Evolutionary conservation across 2,329 filamentous ascomycete genomes (phyloP), one percentile per base, ranked within the genome.

Genomic region (Corynespora cassiicola): DNA sequence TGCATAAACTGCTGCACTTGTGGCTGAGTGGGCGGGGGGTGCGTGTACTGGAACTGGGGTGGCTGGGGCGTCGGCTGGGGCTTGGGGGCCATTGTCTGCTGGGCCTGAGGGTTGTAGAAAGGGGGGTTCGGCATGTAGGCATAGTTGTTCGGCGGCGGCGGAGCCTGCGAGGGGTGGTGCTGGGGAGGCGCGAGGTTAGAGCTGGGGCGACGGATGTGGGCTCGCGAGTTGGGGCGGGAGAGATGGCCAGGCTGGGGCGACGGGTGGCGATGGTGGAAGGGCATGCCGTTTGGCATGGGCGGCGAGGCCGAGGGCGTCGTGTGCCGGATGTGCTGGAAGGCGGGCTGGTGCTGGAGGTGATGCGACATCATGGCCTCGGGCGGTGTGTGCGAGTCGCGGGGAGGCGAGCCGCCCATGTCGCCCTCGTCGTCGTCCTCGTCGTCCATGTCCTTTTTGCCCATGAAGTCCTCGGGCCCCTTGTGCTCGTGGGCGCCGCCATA

Each of bases 401-500:
- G 86, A 30, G 87, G 87, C 6, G 87, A 88, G 42, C 79, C 85
- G 19, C 87, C 85, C 42, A 46, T 35, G 11, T 64, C 63, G 18
- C 50, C 58, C 23, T 90, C 86, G 16, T 88, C 88, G 11, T 95
- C 90, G 32, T 96, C 91, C 35, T 94, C 89, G 52, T 87, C 87
- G 47, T 87, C 86, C 40, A 75, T 75, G 43, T 80, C 81, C 42
- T 77, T 77, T 69, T 86, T 86, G 51, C 90, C 90, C 62, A 86
- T 88, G 71, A 96, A 99, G 70, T 99, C 94, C 37, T 81, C 80
- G 1, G 94, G 94, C 2, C 92, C 92, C 73, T 97, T 99, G 73
- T 97, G 92, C 70, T 99, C 94, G 70, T 94, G 95, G 28, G 91
- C 86, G 42, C 84, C 86, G 58, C 90, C 90, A 76, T 95, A 95